Percentiles rank a stretch among this genome's conserved stretches.
Evolutionary conservation across 169 alveolate species (phyloP).

Genomic region (Cryptosporidium ryanae): DNA sequence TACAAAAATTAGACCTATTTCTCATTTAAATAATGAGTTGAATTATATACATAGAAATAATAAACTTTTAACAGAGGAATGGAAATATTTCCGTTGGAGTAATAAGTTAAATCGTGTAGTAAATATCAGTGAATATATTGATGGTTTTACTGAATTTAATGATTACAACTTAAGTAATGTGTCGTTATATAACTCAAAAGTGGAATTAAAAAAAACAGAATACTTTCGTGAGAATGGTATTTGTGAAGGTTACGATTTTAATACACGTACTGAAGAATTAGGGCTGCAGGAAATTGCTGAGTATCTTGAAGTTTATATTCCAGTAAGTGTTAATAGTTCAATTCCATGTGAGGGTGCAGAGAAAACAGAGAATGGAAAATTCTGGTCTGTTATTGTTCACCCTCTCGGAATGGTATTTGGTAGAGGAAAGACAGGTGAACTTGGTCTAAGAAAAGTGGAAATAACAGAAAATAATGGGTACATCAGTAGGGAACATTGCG

Average conservation of each 20-base stretch:
- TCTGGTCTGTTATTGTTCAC: slow-evolving; percentile 68
- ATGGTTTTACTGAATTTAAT: background rate
- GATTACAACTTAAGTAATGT: background rate
- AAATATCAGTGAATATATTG: slow-evolving; percentile 33
- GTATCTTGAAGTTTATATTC: slow-evolving; percentile 58
- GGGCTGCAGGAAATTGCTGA: slow-evolving; percentile 59
- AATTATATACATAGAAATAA: slow-evolving; percentile 2
- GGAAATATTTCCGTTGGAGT: slow-evolving; percentile 73
- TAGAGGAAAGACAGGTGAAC: slow-evolving; percentile 53
- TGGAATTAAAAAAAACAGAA: background rate
- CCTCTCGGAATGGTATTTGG: slow-evolving; percentile 75
- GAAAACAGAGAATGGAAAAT: slow-evolving; percentile 47
- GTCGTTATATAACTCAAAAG: background rate
- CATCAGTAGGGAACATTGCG: slow-evolving; percentile 90
- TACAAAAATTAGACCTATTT: slow-evolving; percentile 17
- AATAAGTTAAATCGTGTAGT: slow-evolving; percentile 37
- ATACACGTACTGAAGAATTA: slow-evolving; percentile 10
- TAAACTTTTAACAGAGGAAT: slow-evolving; percentile 10
- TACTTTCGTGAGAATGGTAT: background rate
- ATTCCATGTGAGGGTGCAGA: slow-evolving; percentile 58
- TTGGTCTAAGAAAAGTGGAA: slow-evolving; percentile 69
- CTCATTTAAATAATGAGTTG: slow-evolving; percentile 3
- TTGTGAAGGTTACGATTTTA: background rate
- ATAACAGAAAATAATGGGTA: slow-evolving; percentile 84
- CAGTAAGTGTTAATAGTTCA: background rate